phyloP scores from a whole-genome alignment of 352 stramenopile species.

The Phytophthora pini region DNA sequence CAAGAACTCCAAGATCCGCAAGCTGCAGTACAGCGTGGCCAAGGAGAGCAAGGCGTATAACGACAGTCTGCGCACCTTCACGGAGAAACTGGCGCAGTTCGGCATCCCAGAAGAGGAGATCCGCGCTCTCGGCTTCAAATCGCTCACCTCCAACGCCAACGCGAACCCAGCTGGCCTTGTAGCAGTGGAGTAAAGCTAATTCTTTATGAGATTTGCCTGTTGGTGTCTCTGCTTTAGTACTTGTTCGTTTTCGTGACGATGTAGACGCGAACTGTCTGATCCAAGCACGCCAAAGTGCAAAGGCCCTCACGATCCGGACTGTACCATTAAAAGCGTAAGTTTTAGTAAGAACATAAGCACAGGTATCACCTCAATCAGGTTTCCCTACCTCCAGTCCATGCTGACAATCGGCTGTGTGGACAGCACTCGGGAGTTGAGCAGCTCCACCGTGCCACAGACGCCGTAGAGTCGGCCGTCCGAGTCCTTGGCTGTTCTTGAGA shows the following conservation, averaged over 20 bases:
- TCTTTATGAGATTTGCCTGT: conserved; percentile 17
- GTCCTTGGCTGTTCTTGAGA: conserved; percentile 87
- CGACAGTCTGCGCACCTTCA: conserved; percentile 77
- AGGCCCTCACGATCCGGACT: conserved; percentile 94
- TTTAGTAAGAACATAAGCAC: conserved; percentile 3
- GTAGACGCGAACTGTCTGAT: conserved; percentile 95
- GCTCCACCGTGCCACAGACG: conserved; percentile 92
- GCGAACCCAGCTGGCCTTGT: conserved; percentile 79
- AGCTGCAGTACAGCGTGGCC: conserved; percentile 67
- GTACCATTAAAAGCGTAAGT: conserved; percentile 2
- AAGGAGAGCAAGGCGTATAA: conserved; percentile 86
- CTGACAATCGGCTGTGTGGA: conserved; percentile 96
- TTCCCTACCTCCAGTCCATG: conserved; percentile 94
- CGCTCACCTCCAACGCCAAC: conserved; percentile 59
- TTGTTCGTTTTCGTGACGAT: conserved; percentile 97
- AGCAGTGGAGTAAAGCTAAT: conserved; percentile 48
- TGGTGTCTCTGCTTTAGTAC: conserved; percentile 61
- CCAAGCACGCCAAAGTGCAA: conserved; percentile 91
- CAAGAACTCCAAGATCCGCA: conserved; percentile 65
- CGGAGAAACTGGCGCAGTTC: conserved; percentile 67
- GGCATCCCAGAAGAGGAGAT: conserved; percentile 82
- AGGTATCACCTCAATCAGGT: not conserved
- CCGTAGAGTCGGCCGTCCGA: conserved; percentile 84
- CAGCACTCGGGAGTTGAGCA: conserved; percentile 96
- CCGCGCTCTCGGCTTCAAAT: conserved; percentile 67